phyloP scores from a whole-genome alignment of 495 filamentous ascomycete species.

The Tuber umbilicatum region DNA sequence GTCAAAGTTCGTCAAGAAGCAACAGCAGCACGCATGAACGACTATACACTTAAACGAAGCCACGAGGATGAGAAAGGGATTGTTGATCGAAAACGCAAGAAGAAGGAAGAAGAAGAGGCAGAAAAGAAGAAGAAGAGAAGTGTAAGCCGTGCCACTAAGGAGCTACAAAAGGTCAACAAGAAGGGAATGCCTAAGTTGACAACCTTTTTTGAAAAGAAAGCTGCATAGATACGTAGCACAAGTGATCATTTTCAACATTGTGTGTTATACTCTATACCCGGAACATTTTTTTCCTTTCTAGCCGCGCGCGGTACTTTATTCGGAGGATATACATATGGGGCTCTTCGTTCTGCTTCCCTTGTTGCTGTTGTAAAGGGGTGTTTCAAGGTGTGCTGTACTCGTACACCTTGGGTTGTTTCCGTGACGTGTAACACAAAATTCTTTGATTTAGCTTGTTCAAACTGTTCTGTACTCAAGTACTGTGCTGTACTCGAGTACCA shows the following conservation, averaged over 20 bases:
- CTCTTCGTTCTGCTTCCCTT: not conserved
- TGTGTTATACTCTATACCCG: not conserved
- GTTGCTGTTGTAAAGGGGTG: not conserved
- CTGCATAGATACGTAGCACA: not conserved
- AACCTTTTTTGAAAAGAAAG: slow-evolving; percentile 77
- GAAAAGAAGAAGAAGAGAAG: slow-evolving; percentile 58
- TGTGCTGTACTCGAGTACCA: too few species aligned
- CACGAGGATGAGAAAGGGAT: slow-evolving; percentile 65
- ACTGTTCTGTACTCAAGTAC: not conserved
- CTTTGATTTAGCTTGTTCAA: not conserved
- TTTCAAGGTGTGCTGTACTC: not conserved
- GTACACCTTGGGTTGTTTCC: not conserved
- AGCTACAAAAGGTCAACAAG: slow-evolving; percentile 81
- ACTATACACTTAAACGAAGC: slow-evolving; percentile 68
- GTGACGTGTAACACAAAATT: not conserved
- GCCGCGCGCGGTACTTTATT: not conserved
- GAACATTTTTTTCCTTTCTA: not conserved
- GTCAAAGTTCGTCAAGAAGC: slow-evolving; percentile 62
- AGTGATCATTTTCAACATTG: not conserved
- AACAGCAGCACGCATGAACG: slow-evolving; percentile 57
- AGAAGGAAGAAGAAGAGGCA: slow-evolving; percentile 66
- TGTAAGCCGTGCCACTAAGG: slow-evolving; percentile 64
- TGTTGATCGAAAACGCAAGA: slow-evolving; percentile 62
- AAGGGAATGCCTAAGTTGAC: slow-evolving; percentile 96
- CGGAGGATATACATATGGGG: not conserved